phyloP scores from a whole-genome alignment of 225 moss, liverwort and hornwort genomes.

The Climacium dendroides region DNA sequence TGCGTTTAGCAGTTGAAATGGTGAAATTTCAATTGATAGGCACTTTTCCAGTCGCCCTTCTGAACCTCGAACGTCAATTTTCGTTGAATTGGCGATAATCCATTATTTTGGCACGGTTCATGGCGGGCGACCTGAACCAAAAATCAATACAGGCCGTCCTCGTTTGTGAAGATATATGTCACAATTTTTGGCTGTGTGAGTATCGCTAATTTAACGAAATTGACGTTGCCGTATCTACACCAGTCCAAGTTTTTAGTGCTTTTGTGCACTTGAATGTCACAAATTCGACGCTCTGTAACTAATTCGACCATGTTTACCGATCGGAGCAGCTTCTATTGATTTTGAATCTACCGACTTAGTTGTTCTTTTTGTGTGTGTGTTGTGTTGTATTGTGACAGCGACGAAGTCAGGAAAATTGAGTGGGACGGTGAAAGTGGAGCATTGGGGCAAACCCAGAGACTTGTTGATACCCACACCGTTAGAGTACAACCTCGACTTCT shows the following conservation, averaged over 20 bases:
- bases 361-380: background rate
- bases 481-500: slow-evolving; percentile 28
- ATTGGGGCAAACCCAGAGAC: slow-evolving; percentile 35
- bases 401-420: slow-evolving; percentile 31
- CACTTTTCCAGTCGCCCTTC: background rate
- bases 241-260: background rate
- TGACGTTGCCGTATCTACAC: background rate
- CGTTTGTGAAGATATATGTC: background rate
- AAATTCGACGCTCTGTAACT: background rate
- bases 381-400: background rate
- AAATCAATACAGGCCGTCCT: background rate
- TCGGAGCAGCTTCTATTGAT: background rate
- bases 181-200: background rate
- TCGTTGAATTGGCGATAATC: background rate
- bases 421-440: slow-evolving; percentile 21
- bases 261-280: background rate
- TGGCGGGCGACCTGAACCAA: background rate
- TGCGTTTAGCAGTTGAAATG: background rate
- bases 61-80: background rate
- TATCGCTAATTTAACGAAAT: background rate
- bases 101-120: background rate
- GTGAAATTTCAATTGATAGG: background rate
- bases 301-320: background rate
- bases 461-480: slow-evolving; percentile 25
- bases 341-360: background rate